Base-by-base conservation (phyloP, 2,329 filamentous ascomycete genomes). In the Aureobasidium leucospermi region DNA sequence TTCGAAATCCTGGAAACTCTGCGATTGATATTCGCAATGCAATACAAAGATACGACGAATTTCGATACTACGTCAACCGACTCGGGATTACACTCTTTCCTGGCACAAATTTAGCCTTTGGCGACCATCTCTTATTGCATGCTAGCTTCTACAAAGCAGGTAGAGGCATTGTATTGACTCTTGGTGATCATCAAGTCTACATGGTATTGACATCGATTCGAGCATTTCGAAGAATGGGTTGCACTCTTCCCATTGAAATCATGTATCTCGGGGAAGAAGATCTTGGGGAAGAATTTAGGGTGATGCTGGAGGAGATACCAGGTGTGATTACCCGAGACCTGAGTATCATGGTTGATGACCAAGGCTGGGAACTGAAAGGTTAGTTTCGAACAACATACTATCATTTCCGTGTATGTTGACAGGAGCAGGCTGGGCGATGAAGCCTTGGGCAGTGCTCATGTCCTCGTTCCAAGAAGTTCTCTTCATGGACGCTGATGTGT, bases 401-500 rank as follows among this genome's bases (percentile, higher is more conserved):
- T 42, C 19, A 19, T 19, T 19, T 19, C 19, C 19, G 19, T 19
- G 19, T 19, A 19, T 19, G 19, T 19, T 19, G 19, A 19, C 19
- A 19, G 19, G 19, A 19, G 19, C 39, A 70, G 76, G 76, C 5
- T 78, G 76, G 75, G 76, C 76, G 0, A 74, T 72, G 16, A 79
- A 79, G 62, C 75, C 76, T 1, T 78, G 76, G 49, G 76, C 76
- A 1, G 76, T 78, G 32, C 66, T 79, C 5, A 65, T 77, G 59
- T 78, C 75, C 2, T 76, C 73, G 34, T 79, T 78, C 65, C 74
- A 74, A 5, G 75, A 79, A 64, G 72, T 71, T 53, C 75, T 78
- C 41, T 77, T 79, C 62, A 75, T 79, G 61, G 75, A 78, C 59
- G 76, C 76, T 0, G 76, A 78, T 60, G 65, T 66, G n/a, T 65